Conservation (phyloP, 768 basidiomycete genomes). For the Kwoniella sp. region DNA sequence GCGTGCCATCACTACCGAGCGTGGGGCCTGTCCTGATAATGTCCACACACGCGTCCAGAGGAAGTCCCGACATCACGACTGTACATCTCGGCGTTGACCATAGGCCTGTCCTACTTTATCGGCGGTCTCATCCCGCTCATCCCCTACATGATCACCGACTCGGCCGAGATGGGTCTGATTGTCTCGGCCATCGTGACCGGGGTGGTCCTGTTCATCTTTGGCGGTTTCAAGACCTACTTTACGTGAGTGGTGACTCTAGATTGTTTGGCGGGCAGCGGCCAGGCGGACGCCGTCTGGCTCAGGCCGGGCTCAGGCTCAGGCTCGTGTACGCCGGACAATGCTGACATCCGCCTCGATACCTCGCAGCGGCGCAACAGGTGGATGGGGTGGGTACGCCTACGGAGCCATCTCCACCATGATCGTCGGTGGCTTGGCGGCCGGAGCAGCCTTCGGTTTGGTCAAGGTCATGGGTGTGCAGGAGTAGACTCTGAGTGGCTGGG, state of each 20-base stretch:
- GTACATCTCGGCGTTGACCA: conserved; percentile 88
- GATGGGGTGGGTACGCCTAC: conserved; percentile 68
- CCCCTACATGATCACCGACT: conserved; percentile 82
- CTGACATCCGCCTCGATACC: too few species aligned
- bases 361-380: conserved; percentile 54
- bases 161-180: conserved; percentile 57
- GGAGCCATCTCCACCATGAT: conserved; percentile 80
- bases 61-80: conserved; percentile 79
- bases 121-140: conserved; percentile 89
- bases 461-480: conserved; percentile 51
- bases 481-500: too few species aligned
- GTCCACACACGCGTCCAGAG: too few species aligned
- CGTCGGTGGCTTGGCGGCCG: conserved; percentile 87
- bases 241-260: conserved; percentile 56
- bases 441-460: conserved; percentile 63
- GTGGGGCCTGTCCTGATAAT: not conserved
- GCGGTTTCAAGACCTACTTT: conserved; percentile 79
- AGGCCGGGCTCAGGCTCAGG: too few species aligned
- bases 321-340: not conserved
- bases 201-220: conserved; percentile 79
- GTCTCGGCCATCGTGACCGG: conserved; percentile 70
- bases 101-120: conserved; percentile 87
- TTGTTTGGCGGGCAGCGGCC: not conserved
- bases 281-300: not conserved
- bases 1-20: too few species aligned